A percentile compares a stretch with the other conserved stretches of the same genome.
These are phyloP conservation scores for Suillus paluster DNA, from an alignment of 768 basidiomycete species.

Conservation along the genomic window DNA sequence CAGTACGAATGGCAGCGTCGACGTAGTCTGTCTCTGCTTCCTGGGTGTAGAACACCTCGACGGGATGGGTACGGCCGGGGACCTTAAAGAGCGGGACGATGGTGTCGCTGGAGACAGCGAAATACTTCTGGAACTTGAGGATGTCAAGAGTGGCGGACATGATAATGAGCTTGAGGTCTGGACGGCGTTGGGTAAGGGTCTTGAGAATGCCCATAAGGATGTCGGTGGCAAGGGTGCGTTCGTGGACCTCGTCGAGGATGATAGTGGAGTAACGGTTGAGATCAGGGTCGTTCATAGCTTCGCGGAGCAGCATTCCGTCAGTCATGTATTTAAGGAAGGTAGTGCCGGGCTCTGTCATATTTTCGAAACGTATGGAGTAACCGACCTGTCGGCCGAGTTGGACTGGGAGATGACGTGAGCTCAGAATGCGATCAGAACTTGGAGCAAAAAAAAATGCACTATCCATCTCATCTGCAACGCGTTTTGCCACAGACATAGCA, in stretches of 20 bases:
- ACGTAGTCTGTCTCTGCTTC: constrained; percentile 96
- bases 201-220: constrained; percentile 98
- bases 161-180: constrained; percentile 94
- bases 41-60: no score
- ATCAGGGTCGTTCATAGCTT: constrained; percentile 96
- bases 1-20: constrained; percentile 94
- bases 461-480: constrained; percentile 99
- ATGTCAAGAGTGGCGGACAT: constrained; percentile 99
- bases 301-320: constrained; percentile 96
- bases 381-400: constrained; percentile 88
- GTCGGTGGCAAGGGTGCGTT: constrained; percentile 96
- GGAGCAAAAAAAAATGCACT: constrained; percentile 53
- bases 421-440: neutral
- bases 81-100: no score
- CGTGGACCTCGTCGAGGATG: constrained; percentile 98
- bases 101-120: constrained; percentile 54
- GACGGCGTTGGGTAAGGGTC: constrained; percentile 72
- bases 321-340: constrained; percentile 99
- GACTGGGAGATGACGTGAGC: constrained; percentile 49
- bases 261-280: constrained; percentile 93
- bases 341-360: constrained; percentile 76
- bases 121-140: constrained; percentile 96
- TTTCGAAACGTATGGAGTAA: constrained; percentile 99
- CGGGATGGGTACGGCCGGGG: no score
- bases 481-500: constrained; percentile 97